Conservation (phyloP, 2,329 filamentous ascomycete genomes). For the Ascochyta pisi region DNA sequence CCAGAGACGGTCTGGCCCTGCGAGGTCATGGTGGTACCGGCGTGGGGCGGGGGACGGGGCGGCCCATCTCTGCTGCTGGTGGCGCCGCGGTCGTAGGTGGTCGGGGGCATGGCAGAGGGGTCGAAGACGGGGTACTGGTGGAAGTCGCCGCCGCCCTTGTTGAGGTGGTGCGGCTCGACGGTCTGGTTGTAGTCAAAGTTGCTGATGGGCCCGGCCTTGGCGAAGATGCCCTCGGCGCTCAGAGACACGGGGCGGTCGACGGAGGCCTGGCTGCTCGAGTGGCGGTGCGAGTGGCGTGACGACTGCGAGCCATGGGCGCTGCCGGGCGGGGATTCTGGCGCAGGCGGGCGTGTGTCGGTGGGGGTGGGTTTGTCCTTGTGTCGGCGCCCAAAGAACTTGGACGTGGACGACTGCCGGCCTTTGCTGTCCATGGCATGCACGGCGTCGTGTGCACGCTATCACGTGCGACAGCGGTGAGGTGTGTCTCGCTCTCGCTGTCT, state of each 20-base stretch:
- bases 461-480: too few species aligned
- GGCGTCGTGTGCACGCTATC: background rate
- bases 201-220: constrained; percentile 82
- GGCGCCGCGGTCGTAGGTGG: constrained; percentile 53
- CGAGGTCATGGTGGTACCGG: constrained; percentile 70
- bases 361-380: constrained; percentile 71
- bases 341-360: constrained; percentile 54
- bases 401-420: constrained; percentile 80
- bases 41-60: constrained; percentile 65
- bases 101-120: constrained; percentile 58
- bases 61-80: constrained; percentile 60
- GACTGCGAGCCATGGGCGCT: constrained; percentile 70
- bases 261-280: constrained; percentile 59
- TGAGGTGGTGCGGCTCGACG: constrained; percentile 81
- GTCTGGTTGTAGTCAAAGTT: constrained; percentile 79
- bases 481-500: too few species aligned
- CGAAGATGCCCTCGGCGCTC: constrained; percentile 70
- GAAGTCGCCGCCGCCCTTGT: constrained; percentile 78
- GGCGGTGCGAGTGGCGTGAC: constrained; percentile 69
- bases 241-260: constrained; percentile 71
- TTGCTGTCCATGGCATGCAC: constrained; percentile 67
- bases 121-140: constrained; percentile 87
- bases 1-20: constrained; percentile 60
- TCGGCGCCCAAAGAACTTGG: constrained; percentile 85
- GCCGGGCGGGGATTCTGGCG: constrained; percentile 66